Base-by-base conservation (phyloP, 176 grass and related monocot genomes). In the Typha latifolia region DNA sequence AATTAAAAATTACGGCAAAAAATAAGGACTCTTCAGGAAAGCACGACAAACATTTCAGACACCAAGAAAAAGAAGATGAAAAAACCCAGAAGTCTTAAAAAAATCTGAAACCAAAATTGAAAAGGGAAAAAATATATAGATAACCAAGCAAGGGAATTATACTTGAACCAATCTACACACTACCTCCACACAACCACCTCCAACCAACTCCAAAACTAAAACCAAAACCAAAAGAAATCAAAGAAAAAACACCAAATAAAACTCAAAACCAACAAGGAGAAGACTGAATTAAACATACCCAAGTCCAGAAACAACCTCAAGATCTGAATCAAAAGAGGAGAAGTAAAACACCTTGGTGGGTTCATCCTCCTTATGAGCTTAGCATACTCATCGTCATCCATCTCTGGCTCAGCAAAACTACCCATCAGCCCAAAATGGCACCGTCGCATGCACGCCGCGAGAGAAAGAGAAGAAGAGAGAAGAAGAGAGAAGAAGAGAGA, bases 321-420 rank as follows among this genome's bases (percentile, higher is more conserved):
- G 6, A 57, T 19, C 53, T 21, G 3, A 22, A 52, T 18, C 1
- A 59, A 62, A 57, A 56, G 26, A 62, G n/a, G 29, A 29, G 47
- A 29, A 64, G 48, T 26, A 15, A 9, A 18, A 49, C 18, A 93
- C 90, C 82, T 85, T 11, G 90, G 90, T 47, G 86, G 90, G 70
- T 95, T 95, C 90, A 95, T 95, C 75, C 86, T 63, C 65, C 90
- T 67, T 49, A 95, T 80, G 55, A 95, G 83, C 76, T 90, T 90
- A 19, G 87, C 78, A 49, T 90, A 90, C 80, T 87, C 87, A 76
- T 90, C 86, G 8, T 96, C 84, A 27, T 74, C 61, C 72, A 70
- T 75, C 81, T 70, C 72, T 32, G 32, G 62, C 34, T 37, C 51
- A 2, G 20, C 15, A 61, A 22, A 50, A 27, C 61, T 71, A 47